These are phyloP conservation scores for Rhynchospora tenuis DNA, from an alignment of 176 grass and related monocot species.

Conservation along the genomic window DNA sequence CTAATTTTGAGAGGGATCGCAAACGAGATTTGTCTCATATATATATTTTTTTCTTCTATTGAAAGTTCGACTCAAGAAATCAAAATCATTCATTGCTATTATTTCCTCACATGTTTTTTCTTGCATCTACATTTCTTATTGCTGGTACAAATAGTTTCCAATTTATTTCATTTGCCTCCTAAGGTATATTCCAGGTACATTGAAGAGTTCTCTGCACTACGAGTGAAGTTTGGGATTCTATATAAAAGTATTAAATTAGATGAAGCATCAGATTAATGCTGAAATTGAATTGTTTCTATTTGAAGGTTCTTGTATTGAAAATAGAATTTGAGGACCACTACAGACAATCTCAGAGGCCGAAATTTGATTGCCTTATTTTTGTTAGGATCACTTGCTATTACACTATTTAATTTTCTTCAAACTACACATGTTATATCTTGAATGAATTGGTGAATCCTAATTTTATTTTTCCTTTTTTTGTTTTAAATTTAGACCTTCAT, in stretches of 20 bases:
- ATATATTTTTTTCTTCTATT: no score
- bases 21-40: no score
- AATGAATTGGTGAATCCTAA: background rate
- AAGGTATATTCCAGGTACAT: background rate
- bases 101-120: no score
- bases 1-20: no score
- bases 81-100: no score
- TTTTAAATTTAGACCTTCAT: slow-evolving; percentile 50
- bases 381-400: slow-evolving; percentile 40
- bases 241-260: background rate
- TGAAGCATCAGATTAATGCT: background rate
- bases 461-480: background rate
- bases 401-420: background rate
- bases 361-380: slow-evolving; percentile 74
- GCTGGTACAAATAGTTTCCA: no score
- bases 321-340: slow-evolving; percentile 53
- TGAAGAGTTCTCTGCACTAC: background rate
- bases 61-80: no score
- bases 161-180: no score
- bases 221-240: background rate
- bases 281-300: slow-evolving; percentile 9
- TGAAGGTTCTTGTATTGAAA: slow-evolving; percentile 6
- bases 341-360: slow-evolving; percentile 33
- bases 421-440: background rate
- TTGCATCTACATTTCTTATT: no score